Evolutionary conservation across 257 asterid species (phyloP), one percentile per base, ranked within the genome.

Genomic region (Verbena officinalis): DNA sequence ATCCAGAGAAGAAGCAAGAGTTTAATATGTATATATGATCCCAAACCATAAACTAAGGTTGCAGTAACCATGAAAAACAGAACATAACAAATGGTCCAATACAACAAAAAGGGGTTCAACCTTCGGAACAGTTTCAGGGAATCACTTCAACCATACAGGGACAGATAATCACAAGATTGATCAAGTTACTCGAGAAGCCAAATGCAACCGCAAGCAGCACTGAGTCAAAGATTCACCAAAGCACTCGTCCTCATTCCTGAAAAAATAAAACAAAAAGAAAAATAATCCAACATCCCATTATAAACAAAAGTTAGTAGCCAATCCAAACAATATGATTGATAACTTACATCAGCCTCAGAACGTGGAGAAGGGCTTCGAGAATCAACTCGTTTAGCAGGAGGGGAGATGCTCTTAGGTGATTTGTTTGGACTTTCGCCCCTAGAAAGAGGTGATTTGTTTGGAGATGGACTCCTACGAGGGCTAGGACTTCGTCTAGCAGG

Each of bases 271-370:
- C 1, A 44, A 24, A 23, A 16, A 55, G 51, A 9, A 1, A n/a
- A 55, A 31, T 38, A 5, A 45, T 12, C n/a, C n/a, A n/a, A n/a
- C n/a, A n/a, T n/a, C n/a, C n/a, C n/a, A 72, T 14, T 27, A 48
- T 17, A 53, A 72, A 20, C 4, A 51, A 20, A 10, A 70, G 31
- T 34, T 13, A 24, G 17, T 9, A 48, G 20, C 3, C 42, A 17
- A 49, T 17, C n/a, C 30, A 24, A 56, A 30, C 27, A 48, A 55
- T 2, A 17, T 10, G 5, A 45, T 49, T 22, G 4, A 24, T 46
- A 38, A 71, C 90, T 86, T 68, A 88, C 97, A 77, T 94, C 97
- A 74, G 86, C 92, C 68, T 86, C 95, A 71, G 87, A 92, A 63
- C 76, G 91, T 0, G 87, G 91, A 39, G 93, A 69, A 20, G 76